Evolutionary conservation across 2,329 filamentous ascomycete species (phyloP).

Genomic region (Scedosporium apiospermum): DNA sequence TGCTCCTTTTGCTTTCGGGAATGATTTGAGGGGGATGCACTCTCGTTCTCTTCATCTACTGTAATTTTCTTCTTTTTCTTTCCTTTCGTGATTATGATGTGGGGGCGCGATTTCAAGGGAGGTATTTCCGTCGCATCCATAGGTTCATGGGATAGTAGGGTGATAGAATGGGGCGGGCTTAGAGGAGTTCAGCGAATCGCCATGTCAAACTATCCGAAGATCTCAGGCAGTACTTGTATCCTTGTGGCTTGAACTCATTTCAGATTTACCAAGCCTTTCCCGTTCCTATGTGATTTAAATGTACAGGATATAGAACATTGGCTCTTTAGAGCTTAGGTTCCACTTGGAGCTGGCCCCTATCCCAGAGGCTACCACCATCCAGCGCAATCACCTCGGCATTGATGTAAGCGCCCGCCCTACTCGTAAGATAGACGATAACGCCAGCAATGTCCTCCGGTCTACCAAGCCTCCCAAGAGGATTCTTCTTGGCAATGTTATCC

Average conservation of each 20-base stretch:
- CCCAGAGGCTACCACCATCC: slow-evolving; percentile 57
- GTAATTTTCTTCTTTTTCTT: too few relatives aligned
- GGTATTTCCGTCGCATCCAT: not conserved
- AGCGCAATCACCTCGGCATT: slow-evolving; percentile 62
- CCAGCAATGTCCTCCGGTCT: slow-evolving; percentile 71
- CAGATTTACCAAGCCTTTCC: too few relatives aligned
- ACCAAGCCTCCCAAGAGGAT: slow-evolving; percentile 60
- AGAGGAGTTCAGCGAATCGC: too few relatives aligned
- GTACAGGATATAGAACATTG: not conserved
- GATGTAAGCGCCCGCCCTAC: slow-evolving; percentile 58
- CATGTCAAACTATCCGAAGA: too few relatives aligned
- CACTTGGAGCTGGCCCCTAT: slow-evolving; percentile 32
- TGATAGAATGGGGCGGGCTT: not conserved
- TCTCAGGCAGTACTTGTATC: too few relatives aligned
- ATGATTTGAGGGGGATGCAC: too few relatives aligned
- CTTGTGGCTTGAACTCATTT: too few relatives aligned
- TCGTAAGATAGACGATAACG: slow-evolving; percentile 62
- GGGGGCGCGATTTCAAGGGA: too few relatives aligned
- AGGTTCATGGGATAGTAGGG: not conserved
- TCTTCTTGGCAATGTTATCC: slow-evolving; percentile 46
- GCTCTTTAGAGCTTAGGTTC: slow-evolving; percentile 6
- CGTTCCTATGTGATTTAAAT: too few relatives aligned
- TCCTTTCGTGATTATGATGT: too few relatives aligned
- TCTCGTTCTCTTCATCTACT: too few relatives aligned
- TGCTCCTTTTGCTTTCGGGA: too few relatives aligned